Evolutionary conservation across 352 stramenopile species (phyloP).

Genomic region (Peronosclerospora sorghi): DNA sequence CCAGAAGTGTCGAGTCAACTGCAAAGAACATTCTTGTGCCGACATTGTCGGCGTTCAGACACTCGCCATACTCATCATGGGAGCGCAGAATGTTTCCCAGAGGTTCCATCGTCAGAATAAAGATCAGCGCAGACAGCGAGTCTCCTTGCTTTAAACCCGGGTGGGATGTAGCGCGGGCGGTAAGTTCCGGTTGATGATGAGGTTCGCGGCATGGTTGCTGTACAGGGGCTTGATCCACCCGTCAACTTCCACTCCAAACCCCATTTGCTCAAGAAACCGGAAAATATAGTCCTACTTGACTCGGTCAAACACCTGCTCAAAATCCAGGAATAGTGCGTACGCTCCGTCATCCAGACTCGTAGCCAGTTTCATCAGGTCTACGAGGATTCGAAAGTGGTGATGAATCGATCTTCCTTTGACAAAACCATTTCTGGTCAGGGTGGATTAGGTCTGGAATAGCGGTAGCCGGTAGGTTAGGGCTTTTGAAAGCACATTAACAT

Average conservation of each 20-base stretch:
- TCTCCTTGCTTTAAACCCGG: background rate
- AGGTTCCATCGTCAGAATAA: too few relatives aligned
- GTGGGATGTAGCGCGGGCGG: background rate
- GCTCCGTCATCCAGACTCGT: too few relatives aligned
- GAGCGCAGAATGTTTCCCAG: background rate
- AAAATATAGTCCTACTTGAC: background rate
- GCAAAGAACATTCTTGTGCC: conserved; percentile 1
- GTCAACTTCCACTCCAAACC: background rate
- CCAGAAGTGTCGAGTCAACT: background rate
- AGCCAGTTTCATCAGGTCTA: background rate
- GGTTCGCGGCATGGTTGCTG: background rate
- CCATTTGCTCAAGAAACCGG: background rate
- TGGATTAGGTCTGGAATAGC: background rate
- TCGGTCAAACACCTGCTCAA: conserved; percentile 1
- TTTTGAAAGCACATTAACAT: background rate
- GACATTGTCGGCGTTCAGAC: background rate
- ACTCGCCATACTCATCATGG: background rate
- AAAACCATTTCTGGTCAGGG: background rate
- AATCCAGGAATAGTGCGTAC: background rate
- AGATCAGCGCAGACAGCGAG: too few relatives aligned
- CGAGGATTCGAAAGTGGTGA: background rate
- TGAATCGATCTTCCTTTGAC: background rate
- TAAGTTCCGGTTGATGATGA: background rate
- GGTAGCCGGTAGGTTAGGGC: background rate
- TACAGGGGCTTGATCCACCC: background rate